phyloP scores from a whole-genome alignment of 2,329 filamentous ascomycete species.

The Zelopaecilomyces penicillatus region DNA sequence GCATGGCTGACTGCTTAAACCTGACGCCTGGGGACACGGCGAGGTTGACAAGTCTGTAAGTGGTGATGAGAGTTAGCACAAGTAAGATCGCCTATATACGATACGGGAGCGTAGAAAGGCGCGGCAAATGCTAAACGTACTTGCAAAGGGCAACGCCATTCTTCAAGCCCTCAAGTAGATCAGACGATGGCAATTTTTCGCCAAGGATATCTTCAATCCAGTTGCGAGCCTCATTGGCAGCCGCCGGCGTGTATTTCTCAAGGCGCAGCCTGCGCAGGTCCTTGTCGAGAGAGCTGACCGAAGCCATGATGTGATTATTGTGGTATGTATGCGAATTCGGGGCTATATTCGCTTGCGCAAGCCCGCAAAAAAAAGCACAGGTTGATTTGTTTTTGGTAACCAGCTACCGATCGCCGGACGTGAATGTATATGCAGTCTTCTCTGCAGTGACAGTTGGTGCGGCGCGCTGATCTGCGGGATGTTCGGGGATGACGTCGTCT shows the following conservation, averaged over 20 bases:
- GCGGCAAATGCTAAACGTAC: slow-evolving; percentile 39
- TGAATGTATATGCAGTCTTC: too few species aligned
- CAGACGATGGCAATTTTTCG: slow-evolving; percentile 60
- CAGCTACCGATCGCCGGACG: too few species aligned
- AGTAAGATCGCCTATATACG: not conserved
- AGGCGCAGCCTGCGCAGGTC: slow-evolving; percentile 90
- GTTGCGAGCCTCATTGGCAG: slow-evolving; percentile 70
- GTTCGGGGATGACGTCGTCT: too few species aligned
- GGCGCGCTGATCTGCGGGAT: too few species aligned
- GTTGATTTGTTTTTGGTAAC: too few species aligned
- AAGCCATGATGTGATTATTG: slow-evolving; percentile 58
- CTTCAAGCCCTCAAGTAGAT: slow-evolving; percentile 78
- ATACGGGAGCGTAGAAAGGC: not conserved
- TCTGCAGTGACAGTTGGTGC: too few species aligned
- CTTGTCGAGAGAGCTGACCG: slow-evolving; percentile 86
- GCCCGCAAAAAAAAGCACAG: too few species aligned
- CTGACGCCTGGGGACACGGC: slow-evolving; percentile 68
- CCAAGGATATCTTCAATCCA: slow-evolving; percentile 84
- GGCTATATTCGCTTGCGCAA: too few species aligned
- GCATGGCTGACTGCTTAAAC: slow-evolving; percentile 90
- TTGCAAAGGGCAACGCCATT: slow-evolving; percentile 91
- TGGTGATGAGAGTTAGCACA: slow-evolving; percentile 7
- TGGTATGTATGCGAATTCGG: too few species aligned
- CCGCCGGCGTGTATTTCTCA: slow-evolving; percentile 84
- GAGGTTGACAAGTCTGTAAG: slow-evolving; percentile 69